These are phyloP conservation scores for Phytophthora kernoviae DNA, from an alignment of 352 stramenopile species.

Conservation along the genomic window DNA sequence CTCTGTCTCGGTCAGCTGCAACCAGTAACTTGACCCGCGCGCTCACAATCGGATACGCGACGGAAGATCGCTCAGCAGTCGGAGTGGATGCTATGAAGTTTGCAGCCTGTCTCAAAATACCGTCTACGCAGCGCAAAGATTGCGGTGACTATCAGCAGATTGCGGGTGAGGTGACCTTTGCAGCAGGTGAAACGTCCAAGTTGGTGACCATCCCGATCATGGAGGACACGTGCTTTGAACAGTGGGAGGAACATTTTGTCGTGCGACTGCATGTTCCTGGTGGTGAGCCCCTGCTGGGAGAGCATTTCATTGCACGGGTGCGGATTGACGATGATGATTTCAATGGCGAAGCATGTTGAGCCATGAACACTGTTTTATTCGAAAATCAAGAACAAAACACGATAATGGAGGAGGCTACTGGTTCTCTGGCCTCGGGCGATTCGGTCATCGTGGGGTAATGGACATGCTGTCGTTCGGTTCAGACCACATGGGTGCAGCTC, in stretches of 20 bases:
- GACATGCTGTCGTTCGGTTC: not conserved
- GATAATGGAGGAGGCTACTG: too few species aligned
- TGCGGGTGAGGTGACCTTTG: slow-evolving; percentile 91
- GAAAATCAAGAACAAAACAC: too few species aligned
- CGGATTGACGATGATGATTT: slow-evolving; percentile 95
- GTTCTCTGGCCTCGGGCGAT: too few species aligned
- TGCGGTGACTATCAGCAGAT: slow-evolving; percentile 82
- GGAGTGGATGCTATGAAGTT: slow-evolving; percentile 67
- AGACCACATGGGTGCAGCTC: not conserved
- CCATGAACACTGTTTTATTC: too few species aligned
- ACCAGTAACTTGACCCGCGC: slow-evolving; percentile 48
- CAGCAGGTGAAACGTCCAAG: slow-evolving; percentile 79
- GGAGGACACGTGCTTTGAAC: slow-evolving; percentile 93
- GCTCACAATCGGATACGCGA: slow-evolving; percentile 75
- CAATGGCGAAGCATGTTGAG: slow-evolving; percentile 54
- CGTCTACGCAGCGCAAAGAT: slow-evolving; percentile 56
- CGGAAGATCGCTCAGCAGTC: slow-evolving; percentile 69
- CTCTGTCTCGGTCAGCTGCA: slow-evolving; percentile 41
- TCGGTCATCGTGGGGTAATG: too few species aligned
- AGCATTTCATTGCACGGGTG: slow-evolving; percentile 88
- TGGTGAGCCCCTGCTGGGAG: slow-evolving; percentile 85
- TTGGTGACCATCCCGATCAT: slow-evolving; percentile 92
- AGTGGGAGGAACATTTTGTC: slow-evolving; percentile 89
- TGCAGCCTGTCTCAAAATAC: slow-evolving; percentile 56
- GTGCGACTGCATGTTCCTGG: slow-evolving; percentile 93